Base-by-base conservation (phyloP, 768 basidiomycete genomes). In the Lactarius trivialis region DNA sequence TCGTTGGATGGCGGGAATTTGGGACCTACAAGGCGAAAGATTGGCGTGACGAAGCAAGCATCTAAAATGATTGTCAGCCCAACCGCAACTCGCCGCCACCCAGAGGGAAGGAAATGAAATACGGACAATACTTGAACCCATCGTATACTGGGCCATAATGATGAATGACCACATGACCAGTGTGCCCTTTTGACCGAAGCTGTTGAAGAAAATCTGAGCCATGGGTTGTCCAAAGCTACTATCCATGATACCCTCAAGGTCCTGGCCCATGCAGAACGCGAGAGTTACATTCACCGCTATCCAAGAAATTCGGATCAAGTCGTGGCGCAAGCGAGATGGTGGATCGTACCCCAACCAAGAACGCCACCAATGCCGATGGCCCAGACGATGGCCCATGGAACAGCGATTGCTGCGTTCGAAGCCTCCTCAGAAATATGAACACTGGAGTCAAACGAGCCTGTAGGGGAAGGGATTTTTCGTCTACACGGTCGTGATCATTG, bases 361-460 rank as follows among this genome's bases (percentile, higher is more conserved):
- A 85, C 65, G 51, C 82, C 81, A 37, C 81, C 81, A 45, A 83
- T 80, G 8, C 75, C 79, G 48, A 81, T 79, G 1, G 88, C 80
- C 34, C 73, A 74, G 24, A 85, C 78, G 51, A 89, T 88, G 9
- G 85, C 85, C 78, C 80, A 85, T 0, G 88, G 88, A 4, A 89
- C 84, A 28, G 85, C 86, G 0, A 75, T 76, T 17, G 82, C 79
- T 0, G 88, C 88, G 66, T 91, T 91, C 0, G 80, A 77, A 1
- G 85, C 85, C 70, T 88, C 86, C 69, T 88, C 86, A 55, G 83
- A 85, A 59, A 89, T 86, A 65, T 88, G 85, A 0, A 88, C 82
- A 55, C 76, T 78, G 0, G 80, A 79, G 68, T 88, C 85, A 66
- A 81, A 82, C 3, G 69, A 70, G 32, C 69, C 73, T 73, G 55